Evolutionary conservation across 306 rosid genomes (phyloP), one percentile per base, ranked within the genome.

Genomic region (Vigna trinervia): DNA sequence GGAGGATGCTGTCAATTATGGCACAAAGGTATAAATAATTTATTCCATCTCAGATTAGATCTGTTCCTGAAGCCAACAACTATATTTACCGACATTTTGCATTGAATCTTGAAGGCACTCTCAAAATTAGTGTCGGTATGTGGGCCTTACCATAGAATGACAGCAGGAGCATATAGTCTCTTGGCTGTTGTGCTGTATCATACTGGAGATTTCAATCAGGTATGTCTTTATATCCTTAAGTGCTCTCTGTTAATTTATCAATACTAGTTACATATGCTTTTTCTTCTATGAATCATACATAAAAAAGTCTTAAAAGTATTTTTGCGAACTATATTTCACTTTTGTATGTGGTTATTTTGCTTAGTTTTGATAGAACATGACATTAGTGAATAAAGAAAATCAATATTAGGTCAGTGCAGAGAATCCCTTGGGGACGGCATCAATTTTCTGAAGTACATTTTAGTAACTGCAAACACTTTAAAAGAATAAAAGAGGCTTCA

Each of bases 151-250:
- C 97, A 95, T 83, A 87, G 97, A 90, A 95, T 95, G 98, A 95
- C 98, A 48, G 98, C 98, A 3, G 98, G 98, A 73, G 98, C 98
- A 57, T 95, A 95, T 71, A 95, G 98, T 84, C 98, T 95, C 71
- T 87, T 95, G 78, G 98, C 98, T 53, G 98, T 95, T 71, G 98
- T 95, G 60, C 82, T 95, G 71, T 92, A 95, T 85, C 98, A 95
- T 78, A 95, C 98, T 13, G 98, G 98, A 59, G 98, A 95, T 83
- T 95, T 95, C 71, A 95, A 95, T 88, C 98, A 95, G 96, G 98
- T 89, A 23, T 41, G 51, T 14, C 76, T 75, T 46, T 38, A 51
- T 69, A 58, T 74, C 59, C 3, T 61, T 47, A 47, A 77, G 20
- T 79, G 22, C 51, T 70, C 51, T 65, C 15, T 74, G 69, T 52